Percentiles rank a stretch among this genome's conserved stretches.
Evolutionary conservation across 306 rosid genomes (phyloP).

Genomic region (Luffa aegyptiaca): DNA sequence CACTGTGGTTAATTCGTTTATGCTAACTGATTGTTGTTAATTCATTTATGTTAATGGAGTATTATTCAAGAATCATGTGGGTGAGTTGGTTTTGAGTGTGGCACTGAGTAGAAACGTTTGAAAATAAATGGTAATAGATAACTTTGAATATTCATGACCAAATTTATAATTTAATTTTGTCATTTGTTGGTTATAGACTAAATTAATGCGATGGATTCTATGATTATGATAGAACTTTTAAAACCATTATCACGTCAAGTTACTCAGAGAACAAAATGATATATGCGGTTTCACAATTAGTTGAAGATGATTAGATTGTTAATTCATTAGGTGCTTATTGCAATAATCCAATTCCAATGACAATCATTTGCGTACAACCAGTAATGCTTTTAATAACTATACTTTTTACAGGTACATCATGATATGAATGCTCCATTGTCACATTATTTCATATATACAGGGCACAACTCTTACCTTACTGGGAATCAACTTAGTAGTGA

Average conservation of each 20-base stretch:
- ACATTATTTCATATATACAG: conserved; percentile 94
- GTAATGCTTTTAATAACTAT: conserved; percentile 13
- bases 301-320: background rate
- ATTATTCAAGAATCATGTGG: background rate
- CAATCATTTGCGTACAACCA: background rate
- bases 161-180: background rate
- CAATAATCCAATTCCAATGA: background rate
- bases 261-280: background rate
- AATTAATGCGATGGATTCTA: background rate
- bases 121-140: background rate
- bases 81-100: background rate
- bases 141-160: background rate
- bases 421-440: conserved; percentile 86
- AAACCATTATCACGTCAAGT: background rate
- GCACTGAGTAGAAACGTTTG: background rate
- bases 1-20: too few relatives aligned
- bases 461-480: conserved; percentile 91
- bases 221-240: background rate
- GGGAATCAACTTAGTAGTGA: conserved; percentile 96
- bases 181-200: background rate
- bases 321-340: background rate
- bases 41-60: background rate
- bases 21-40: background rate
- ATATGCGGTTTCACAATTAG: background rate
- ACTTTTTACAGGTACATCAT: conserved; percentile 70